A percentile compares a stretch with the other conserved stretches of the same genome.
These are phyloP conservation scores for Suillus occidentalis DNA, from an alignment of 768 basidiomycete genomes.

Conservation along the genomic window DNA sequence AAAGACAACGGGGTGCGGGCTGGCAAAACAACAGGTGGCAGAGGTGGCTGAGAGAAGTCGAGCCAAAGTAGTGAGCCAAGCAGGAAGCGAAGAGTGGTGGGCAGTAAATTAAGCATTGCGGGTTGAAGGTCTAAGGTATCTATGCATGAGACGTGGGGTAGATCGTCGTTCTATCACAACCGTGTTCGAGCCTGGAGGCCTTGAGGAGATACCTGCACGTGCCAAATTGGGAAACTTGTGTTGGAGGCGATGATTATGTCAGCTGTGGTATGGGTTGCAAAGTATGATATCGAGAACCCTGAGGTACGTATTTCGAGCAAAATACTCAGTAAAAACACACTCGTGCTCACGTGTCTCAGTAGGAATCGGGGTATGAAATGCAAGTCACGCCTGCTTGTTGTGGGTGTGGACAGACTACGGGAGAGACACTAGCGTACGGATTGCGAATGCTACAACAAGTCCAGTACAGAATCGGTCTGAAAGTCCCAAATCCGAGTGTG, in stretches of 20 bases:
- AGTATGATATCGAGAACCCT: too few relatives aligned
- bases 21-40: constrained; percentile 14
- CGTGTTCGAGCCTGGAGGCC: background rate
- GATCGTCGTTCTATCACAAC: background rate
- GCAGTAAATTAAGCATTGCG: constrained; percentile 32
- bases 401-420: too few relatives aligned
- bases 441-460: too few relatives aligned
- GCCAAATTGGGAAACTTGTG: background rate
- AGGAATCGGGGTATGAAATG: too few relatives aligned
- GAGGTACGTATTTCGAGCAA: too few relatives aligned
- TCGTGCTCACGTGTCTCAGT: too few relatives aligned
- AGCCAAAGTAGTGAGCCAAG: constrained; percentile 44
- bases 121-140: background rate
- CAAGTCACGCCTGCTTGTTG: too few relatives aligned
- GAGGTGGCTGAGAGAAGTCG: constrained; percentile 15
- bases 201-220: background rate
- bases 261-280: background rate
- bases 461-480: too few relatives aligned
- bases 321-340: too few relatives aligned
- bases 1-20: constrained; percentile 49
- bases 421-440: too few relatives aligned
- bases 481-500: too few relatives aligned
- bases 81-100: constrained; percentile 41
- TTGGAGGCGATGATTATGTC: background rate
- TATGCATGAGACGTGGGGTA: background rate